Base-by-base conservation (phyloP, 495 filamentous ascomycete species). In the Neurospora hispaniola region DNA sequence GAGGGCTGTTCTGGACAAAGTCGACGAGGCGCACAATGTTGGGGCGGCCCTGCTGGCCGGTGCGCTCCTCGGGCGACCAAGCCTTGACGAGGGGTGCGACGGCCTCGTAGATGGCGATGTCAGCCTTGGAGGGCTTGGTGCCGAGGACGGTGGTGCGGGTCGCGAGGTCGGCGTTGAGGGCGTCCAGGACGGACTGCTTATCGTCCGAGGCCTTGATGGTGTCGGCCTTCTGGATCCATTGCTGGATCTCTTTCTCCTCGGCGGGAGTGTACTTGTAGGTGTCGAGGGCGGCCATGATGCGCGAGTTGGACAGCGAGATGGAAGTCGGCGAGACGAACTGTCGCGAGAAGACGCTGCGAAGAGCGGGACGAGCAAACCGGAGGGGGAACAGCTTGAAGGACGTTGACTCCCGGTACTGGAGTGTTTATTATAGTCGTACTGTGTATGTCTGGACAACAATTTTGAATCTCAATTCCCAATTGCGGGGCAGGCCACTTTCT, bases 11-110 rank as follows among this genome's bases (percentile, higher is more conserved):
- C 85, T 99, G 96, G 72, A 99, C 91, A 79, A 97, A 97, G 81
- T 98, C 96, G 75, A 97, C 82, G 78, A 91, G 92, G 42, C 96
- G 94, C 42, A 99, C 93, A 76, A 98, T 92, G 81, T 98, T 89
- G 77, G 96, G 94, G 79, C 90, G 92, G 71, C 96, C 96, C 68
- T 93, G 86, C 85, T 97, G 89, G 42, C 96, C 96, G 7, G 96
- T 97, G 76, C 92, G 89, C 86, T 97, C 88, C 85, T 98, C 94
- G 48, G 92, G 83, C 8, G 87, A 86, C 95, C 94, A 98, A 73
- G 86, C 86, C 78, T 90, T 88, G 71, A 98, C 93, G 5, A 90
- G 75, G 23, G 94, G 92, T 27, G 91, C 92, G 23, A 97, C 84
- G 54, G 92, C 85, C 75, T 93, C 87, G 83, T 97, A 99, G 71